Evolutionary conservation across 345 rosid genomes (phyloP).

Genomic region (Kandelia obovata): DNA sequence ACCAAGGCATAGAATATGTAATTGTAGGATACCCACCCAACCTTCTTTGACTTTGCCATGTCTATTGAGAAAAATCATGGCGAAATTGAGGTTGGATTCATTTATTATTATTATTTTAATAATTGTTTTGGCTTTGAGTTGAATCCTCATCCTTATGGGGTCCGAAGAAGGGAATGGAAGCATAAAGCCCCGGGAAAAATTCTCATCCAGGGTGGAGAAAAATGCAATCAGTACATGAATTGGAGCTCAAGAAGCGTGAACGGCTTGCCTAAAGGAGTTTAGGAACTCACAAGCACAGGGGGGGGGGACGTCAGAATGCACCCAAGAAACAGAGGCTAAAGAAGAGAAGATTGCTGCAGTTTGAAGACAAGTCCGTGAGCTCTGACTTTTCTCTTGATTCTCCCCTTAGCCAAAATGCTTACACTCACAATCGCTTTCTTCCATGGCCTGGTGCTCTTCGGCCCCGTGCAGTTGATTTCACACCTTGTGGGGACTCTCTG

Average conservation of each 20-base stretch:
- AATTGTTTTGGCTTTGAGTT: slow-evolving; percentile 17
- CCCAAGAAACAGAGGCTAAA: slow-evolving; percentile 16
- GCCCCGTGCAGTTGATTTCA: slow-evolving; percentile 1
- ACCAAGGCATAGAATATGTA: no score
- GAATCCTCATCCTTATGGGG: not conserved
- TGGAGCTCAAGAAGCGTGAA: slow-evolving; percentile 19
- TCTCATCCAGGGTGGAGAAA: not conserved
- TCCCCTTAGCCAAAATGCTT: not conserved
- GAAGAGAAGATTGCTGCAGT: slow-evolving; percentile 17
- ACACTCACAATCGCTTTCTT: not conserved
- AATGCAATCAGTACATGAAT: not conserved
- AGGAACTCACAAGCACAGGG: slow-evolving; percentile 18
- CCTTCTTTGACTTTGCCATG: no score
- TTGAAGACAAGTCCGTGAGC: not conserved
- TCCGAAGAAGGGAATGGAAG: slow-evolving; percentile 9
- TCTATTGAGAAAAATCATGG: no score
- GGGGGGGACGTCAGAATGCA: slow-evolving; percentile 21
- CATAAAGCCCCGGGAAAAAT: not conserved
- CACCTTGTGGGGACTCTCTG: slow-evolving; percentile 6
- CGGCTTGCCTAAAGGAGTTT: slow-evolving; percentile 21
- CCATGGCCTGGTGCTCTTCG: slow-evolving; percentile 1
- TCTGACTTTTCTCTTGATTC: not conserved
- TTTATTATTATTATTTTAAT: no score
- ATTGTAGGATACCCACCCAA: no score
- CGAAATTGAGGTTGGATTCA: no score